Evolutionary conservation across 495 filamentous ascomycete genomes (phyloP), one percentile per base, ranked within the genome.

Genomic region (Ramalina intermedia): DNA sequence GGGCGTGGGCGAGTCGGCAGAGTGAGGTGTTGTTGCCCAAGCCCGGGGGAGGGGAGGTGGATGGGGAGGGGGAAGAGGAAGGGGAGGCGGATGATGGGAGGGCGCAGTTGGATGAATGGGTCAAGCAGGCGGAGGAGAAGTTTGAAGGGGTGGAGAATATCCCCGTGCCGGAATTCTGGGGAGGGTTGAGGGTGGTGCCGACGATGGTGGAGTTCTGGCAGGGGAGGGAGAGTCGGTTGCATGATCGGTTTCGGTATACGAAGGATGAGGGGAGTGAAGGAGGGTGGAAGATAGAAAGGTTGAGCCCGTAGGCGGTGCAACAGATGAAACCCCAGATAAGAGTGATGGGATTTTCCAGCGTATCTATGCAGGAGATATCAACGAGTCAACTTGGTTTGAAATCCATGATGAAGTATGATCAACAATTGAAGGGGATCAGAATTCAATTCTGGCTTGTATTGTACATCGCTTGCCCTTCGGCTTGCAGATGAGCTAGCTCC

Each of bases 1-100:
- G 91, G 6, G 91, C 85, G 11, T 96, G 91, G 91, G 87, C 91
- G 11, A 93, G 85, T 66, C 75, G 70, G 69, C 89, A 96, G 75
- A 90, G 85, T 59, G 94, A 87, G 42, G 70, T 70, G 43, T 37
- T 45, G 39, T 14, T 23, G 29, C 35, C 41, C 42, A 29, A 38
- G 29, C 3, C 3, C 0, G 29, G 29, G 29, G 36, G 29, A 42
- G 45, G 88, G 74, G n/a, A 69, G 61, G 47, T 13, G 29, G 12
- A 33, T 11, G 27, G 37, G 49, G 2, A 18, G 33, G 29, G 24
- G 16, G 23, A 37, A 21, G 24, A 14, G 20, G 29, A 20, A 29
- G 42, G 47, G 13, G 46, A 45, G 7, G 38, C 29, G 37, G 43
- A 43, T 26, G 50, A 39, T 23, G 57, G 69, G 65, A 44, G 66